Evolutionary conservation across 441 rosid species (phyloP), one percentile per base, ranked within the genome.

Genomic region (Hura crepitans): DNA sequence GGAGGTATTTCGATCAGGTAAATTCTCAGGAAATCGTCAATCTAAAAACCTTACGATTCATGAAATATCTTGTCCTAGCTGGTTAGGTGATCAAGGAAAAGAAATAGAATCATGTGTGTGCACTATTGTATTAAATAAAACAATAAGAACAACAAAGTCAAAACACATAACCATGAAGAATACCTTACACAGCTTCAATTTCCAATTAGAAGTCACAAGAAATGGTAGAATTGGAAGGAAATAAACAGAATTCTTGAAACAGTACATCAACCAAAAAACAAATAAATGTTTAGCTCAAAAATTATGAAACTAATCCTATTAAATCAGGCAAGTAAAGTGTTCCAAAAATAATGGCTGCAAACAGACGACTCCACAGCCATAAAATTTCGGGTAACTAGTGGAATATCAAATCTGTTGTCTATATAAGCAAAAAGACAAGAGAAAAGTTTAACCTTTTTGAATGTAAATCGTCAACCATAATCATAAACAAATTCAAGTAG

Each of bases 391-490:
- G 66, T 62, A 64, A 74, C 72, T 74, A 74, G 69, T 72, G 83
- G 75, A 85, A 45, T 78, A 82, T 77, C 72, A 25, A 73, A 72
- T 62, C 60, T 70, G 85, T 72, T 78, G 58, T 73, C 75, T 60
- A 68, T 64, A 15, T 27, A 59, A 22, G 72, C 80, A 79, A 79
- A 80, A 80, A 62, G 74, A 85, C 85, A 80, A 83, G 73, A 77
- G 50, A 66, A 71, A 81, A 77, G 69, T 78, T 77, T 69, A n/a
- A 66, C 74, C 80, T 76, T 84, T 77, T 57, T 49, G 58, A 84
- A 84, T 82, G 85, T 54, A 75, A 75, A 71, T 75, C 75, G 77
- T 81, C 70, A 71, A 72, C 77, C 66, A 63, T 11, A 69, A 75
- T 73, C 30, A 50, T 23, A 30, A 62, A 65, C 49, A 31, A 8